Evolutionary conservation across 306 rosid genomes (phyloP).

Genomic region (Cicer arietinum): DNA sequence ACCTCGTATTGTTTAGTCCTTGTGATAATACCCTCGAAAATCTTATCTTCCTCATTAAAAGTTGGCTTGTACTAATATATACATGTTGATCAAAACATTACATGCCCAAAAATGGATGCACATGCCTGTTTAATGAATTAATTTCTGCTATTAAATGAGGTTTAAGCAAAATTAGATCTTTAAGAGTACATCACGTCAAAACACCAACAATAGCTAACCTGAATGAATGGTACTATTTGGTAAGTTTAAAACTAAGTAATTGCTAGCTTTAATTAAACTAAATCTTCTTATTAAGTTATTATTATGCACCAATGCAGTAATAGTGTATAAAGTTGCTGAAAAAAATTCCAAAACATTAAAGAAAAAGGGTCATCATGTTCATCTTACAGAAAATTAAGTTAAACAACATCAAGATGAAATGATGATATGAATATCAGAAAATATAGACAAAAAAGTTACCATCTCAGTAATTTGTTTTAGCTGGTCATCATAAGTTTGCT

Average conservation of each 20-base stretch:
- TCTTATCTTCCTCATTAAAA: neutral
- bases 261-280: neutral
- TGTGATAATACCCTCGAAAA: neutral
- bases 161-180: constrained; percentile 1
- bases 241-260: neutral
- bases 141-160: constrained; percentile 3
- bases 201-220: neutral
- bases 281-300: neutral
- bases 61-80: neutral
- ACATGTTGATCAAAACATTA: neutral
- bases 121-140: neutral
- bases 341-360: neutral
- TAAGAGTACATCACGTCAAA: neutral
- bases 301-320: neutral
- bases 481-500: constrained; percentile 66
- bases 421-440: constrained; percentile 9
- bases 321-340: neutral
- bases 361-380: neutral
- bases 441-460: constrained; percentile 54
- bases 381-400: neutral
- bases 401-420: constrained; percentile 9
- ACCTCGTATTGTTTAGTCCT: neutral
- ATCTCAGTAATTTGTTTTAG: constrained; percentile 80
- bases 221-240: neutral
- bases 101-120: neutral